A percentile compares a stretch with the other conserved stretches of the same genome.
These are phyloP conservation scores for Cladosporium phlei DNA, from an alignment of 2,329 filamentous ascomycete genomes.

Conservation along the genomic window DNA sequence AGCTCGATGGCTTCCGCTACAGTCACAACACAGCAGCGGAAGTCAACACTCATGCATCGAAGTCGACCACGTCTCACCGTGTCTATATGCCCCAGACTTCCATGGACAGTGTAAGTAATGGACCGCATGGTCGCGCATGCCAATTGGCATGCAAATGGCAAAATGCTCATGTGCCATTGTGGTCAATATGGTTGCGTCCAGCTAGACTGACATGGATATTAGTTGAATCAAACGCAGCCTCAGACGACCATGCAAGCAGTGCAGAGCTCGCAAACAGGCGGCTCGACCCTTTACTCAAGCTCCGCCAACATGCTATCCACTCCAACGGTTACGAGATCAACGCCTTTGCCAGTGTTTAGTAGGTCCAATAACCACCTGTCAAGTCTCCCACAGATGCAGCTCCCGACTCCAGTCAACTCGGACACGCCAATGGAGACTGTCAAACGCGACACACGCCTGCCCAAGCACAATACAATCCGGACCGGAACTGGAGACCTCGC, in stretches of 20 bases:
- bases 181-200: no score
- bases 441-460: no score
- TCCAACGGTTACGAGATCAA: not conserved
- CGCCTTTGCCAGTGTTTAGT: no score
- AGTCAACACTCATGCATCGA: not conserved
- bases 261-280: not conserved
- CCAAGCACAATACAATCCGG: no score
- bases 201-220: no score
- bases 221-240: not conserved
- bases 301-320: not conserved
- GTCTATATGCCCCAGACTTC: not conserved
- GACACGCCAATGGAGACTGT: not conserved
- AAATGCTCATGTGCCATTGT: no score
- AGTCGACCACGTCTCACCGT: not conserved
- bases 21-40: not conserved
- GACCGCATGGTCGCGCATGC: no score
- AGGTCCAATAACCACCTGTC: no score
- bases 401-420: not conserved
- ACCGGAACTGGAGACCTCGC: not conserved
- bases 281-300: conserved; percentile 4
- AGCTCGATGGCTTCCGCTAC: conserved; percentile 4
- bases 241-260: conserved; percentile 11
- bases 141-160: no score
- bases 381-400: not conserved
- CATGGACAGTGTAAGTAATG: conserved; percentile 5